Evolutionary conservation across 225 moss, liverwort and hornwort species (phyloP), one percentile per base, ranked within the genome.

Genomic region (Neckera pumila): DNA sequence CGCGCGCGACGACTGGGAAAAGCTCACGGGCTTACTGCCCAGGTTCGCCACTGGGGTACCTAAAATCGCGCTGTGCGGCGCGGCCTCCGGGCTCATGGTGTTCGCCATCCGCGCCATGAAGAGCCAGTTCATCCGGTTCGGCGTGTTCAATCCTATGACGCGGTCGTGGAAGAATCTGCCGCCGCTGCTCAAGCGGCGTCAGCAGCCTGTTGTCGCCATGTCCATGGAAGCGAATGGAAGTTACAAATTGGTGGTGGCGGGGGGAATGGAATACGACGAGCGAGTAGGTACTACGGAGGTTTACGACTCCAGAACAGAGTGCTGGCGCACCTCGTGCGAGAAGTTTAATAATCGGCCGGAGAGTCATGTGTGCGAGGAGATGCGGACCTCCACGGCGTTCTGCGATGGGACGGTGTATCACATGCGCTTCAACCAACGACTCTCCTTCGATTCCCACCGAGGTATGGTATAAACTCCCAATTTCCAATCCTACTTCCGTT

Each of bases 101-200:
- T 91, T 57, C 83, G 88, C 87, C 86, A 90, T 90, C 42, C 89
- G 87, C 64, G 91, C 91, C 33, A 64, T 87, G 43, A 92, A 92
- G 87, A 90, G 91, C 89, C 90, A 86, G 33, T 94, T 93, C 88
- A 43, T 86, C 57, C 73, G 93, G 77, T 94, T 94, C 36, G 92
- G 89, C 19, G 91, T 93, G n/a, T 92, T 92, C 42, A 94, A 94
- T 60, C 94, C 93, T 74, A 89, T 94, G 23, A 94, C 94, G 47
- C 89, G 84, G 62, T 93, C 94, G 43, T 94, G 94, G 94, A 93
- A 89, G 89, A 92, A 90, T 89, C 84, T 94, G 5, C 89, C 94
- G 8, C 90, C 91, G 34, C 84, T 94, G 82, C 88, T 92, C 60
- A 86, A 84, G 76, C 89, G 93, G 16, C 88, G 94, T 28, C 93